Base-by-base conservation (phyloP, 495 filamentous ascomycete genomes). In the Aspergillus taichungensis region DNA sequence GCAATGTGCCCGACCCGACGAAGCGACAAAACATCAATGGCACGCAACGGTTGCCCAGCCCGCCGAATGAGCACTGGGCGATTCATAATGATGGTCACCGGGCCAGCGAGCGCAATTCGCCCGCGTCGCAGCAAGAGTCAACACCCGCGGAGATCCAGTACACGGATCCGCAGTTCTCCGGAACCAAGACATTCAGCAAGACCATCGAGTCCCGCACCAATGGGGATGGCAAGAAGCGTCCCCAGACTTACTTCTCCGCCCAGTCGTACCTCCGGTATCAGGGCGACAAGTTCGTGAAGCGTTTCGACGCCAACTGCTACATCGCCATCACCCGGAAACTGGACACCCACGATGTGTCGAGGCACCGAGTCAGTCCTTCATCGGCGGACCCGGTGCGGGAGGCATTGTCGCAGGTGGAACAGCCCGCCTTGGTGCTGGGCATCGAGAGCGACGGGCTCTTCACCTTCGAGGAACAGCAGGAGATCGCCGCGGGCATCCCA, bases 241-340 rank as follows among this genome's bases (percentile, higher is more conserved):
- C 82, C 0, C 81, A 88, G 2, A 94, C 88, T 6, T 94, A 94
- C 61, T 98, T 96, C 66, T 96, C 91, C 11, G 92, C 91, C 0
- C 92, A 98, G 59, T 94, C 87, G 1, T 98, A 98, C 61, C 84
- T 98, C 6, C 85, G 92, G n/a, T 98, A 98, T 64, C 92, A 98
- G 67, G 91, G 87, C 34, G 77, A 83, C 43, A 98, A 98, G 63
- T 98, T 98, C 59, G 91, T 96, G 50, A 88, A 87, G 57, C 83
- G 92, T 6, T 98, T 96, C 59, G 92, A 98, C 64, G 84, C 87
- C 51, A 98, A 98, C 60, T 97, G 92, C 69, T 98, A 98, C 67
- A 97, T 98, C 46, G 89, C 92, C 48, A 95, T 97, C 62, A 97
- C 92, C 6, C 86, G 92, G 47, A 98, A 98, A 64, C 80, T 98